These are phyloP conservation scores for Juncus inflexus DNA, from an alignment of 176 grass and related monocot genomes.

Conservation along the genomic window DNA sequence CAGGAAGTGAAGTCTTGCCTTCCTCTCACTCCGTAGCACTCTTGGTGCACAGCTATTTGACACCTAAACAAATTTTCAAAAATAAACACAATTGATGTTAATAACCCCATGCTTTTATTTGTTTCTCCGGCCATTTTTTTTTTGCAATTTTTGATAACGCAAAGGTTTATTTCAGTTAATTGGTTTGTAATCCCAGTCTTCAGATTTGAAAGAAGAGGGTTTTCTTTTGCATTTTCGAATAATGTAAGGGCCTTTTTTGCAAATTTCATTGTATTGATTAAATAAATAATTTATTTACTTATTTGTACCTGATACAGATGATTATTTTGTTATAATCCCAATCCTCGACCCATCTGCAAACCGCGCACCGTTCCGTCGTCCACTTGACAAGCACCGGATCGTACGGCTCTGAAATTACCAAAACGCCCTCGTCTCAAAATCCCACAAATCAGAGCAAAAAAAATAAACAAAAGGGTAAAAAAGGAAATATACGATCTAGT, in stretches of 20 bases:
- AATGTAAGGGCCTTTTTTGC: no score
- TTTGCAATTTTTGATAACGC: no score
- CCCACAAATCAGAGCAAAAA: slow-evolving; percentile 13
- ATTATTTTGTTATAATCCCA: slow-evolving; percentile 99
- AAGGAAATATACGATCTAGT: slow-evolving; percentile 55
- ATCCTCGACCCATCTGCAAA: slow-evolving; percentile 99
- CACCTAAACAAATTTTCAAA: slow-evolving; percentile 50
- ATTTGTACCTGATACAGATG: slow-evolving; percentile 80
- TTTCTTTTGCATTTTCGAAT: no score
- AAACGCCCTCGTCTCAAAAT: slow-evolving; percentile 5
- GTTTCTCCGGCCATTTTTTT: not conserved
- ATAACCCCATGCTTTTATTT: slow-evolving; percentile 8
- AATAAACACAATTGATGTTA: slow-evolving; percentile 19
- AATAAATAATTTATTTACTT: not conserved
- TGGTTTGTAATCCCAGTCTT: no score
- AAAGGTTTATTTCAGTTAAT: no score
- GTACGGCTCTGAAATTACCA: slow-evolving; percentile 65
- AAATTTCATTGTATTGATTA: no score
- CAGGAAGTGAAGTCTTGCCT: slow-evolving; percentile 92
- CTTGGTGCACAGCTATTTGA: slow-evolving; percentile 98
- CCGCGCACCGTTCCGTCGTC: slow-evolving; percentile 97
- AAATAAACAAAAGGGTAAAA: slow-evolving; percentile 16
- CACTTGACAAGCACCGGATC: slow-evolving; percentile 82
- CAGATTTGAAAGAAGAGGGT: no score
- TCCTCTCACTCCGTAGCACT: slow-evolving; percentile 89